Percentiles rank a stretch among this genome's conserved stretches.
Conservation (phyloP, 1,284 basidiomycete genomes). For the Bondarzewia mesenterica region DNA sequence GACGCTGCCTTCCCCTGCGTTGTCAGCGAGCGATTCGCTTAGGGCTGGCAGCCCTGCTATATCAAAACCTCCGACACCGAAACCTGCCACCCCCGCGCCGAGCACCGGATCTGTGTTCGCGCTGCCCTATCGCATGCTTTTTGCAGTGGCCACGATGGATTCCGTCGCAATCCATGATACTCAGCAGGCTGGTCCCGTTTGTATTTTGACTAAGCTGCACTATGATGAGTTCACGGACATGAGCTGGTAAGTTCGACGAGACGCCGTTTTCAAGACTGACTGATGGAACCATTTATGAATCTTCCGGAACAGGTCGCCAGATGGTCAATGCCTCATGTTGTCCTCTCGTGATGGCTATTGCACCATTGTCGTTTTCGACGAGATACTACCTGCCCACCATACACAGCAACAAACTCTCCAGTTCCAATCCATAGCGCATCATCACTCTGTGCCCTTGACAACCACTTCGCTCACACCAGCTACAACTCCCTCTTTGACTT, state of each 20-base stretch:
- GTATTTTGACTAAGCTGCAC: constrained; percentile 90
- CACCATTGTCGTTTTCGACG: constrained; percentile 86
- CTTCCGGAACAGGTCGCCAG: constrained; percentile 71
- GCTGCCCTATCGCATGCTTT: constrained; percentile 90
- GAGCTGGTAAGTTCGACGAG: constrained; percentile 67
- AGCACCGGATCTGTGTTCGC: constrained; percentile 67
- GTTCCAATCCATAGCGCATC: constrained; percentile 79
- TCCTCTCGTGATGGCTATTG: constrained; percentile 96
- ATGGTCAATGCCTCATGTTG: constrained; percentile 89
- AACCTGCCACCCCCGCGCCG: constrained; percentile 40
- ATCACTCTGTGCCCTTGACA: constrained; percentile 61
- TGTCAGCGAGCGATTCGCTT: constrained; percentile 46
- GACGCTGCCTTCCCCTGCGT: constrained; percentile 44
- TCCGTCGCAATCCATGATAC: constrained; percentile 95
- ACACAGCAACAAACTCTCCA: constrained; percentile 86
- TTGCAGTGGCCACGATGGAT: constrained; percentile 96
- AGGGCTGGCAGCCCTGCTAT: constrained; percentile 48
- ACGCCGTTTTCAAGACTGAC: constrained; percentile 5
- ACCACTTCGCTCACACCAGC: constrained; percentile 26
- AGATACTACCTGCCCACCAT: constrained; percentile 80
- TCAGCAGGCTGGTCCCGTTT: constrained; percentile 90
- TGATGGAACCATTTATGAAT: background rate
- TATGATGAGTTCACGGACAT: constrained; percentile 98
- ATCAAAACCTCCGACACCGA: constrained; percentile 51
- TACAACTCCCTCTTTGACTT: constrained; percentile 32